A percentile compares a stretch with the other conserved stretches of the same genome.
These are phyloP conservation scores for Pythium aquatile DNA, from an alignment of 352 stramenopile genomes.

Conservation along the genomic window DNA sequence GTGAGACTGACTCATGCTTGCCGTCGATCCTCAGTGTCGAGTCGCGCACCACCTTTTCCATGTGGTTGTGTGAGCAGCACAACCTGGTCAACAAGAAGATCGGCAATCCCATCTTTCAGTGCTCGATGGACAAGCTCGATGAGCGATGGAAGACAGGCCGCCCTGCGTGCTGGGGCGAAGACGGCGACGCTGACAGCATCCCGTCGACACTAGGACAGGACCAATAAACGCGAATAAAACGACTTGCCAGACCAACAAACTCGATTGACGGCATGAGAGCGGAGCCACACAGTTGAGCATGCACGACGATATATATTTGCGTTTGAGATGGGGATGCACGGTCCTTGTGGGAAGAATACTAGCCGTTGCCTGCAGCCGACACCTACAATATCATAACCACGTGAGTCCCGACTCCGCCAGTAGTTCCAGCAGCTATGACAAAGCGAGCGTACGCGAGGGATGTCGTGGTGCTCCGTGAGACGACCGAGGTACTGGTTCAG, in stretches of 20 bases:
- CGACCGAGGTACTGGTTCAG: conserved; percentile 95
- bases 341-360: neutral
- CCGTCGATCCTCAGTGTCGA: conserved; percentile 60
- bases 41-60: conserved; percentile 90
- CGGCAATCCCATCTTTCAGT: conserved; percentile 93
- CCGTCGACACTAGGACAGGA: conserved; percentile 35
- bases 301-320: neutral
- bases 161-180: conserved; percentile 79
- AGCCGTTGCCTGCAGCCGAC: conserved; percentile 84
- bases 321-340: neutral
- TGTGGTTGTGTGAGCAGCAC: conserved; percentile 98
- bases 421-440: neutral
- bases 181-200: conserved; percentile 36
- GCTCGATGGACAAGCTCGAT: conserved; percentile 91
- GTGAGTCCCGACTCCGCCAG: neutral
- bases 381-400: conserved; percentile 33
- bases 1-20: neutral
- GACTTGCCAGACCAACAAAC: neutral
- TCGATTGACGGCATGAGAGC: no score
- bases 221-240: conserved; percentile 12
- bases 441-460: conserved; percentile 86
- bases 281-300: neutral
- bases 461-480: conserved; percentile 98
- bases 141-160: conserved; percentile 93
- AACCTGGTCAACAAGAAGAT: conserved; percentile 98